A percentile compares a stretch with the other conserved stretches of the same genome.
These are phyloP conservation scores for Jatropha multifida DNA, from an alignment of 441 rosid genomes.

Conservation along the genomic window DNA sequence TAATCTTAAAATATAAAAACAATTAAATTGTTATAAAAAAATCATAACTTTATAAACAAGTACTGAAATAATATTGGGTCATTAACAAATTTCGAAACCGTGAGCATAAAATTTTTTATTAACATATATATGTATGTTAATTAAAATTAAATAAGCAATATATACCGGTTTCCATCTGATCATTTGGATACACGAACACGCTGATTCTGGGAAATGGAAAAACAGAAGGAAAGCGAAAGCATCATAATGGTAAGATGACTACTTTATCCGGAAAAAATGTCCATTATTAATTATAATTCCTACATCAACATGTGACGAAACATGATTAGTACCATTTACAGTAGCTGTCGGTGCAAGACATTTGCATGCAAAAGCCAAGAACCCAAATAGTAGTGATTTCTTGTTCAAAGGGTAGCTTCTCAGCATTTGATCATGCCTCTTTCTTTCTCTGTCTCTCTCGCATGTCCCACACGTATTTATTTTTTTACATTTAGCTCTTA, in stretches of 20 bases:
- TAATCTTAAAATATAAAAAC: no score
- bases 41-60: no score
- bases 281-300: background rate
- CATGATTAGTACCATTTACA: background rate
- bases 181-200: no score
- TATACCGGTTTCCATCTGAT: no score
- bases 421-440: background rate
- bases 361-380: background rate
- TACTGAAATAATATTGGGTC: no score
- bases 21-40: no score
- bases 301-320: background rate
- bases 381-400: background rate
- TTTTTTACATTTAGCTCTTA: background rate
- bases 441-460: background rate
- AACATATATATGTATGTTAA: no score
- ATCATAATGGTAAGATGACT: background rate
- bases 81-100: no score
- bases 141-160: no score
- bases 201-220: background rate
- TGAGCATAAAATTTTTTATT: no score
- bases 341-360: background rate
- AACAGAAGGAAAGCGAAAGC: background rate
- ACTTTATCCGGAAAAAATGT: background rate
- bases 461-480: background rate
- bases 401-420: background rate